A percentile compares a stretch with the other conserved stretches of the same genome.
Conservation (phyloP, 805 yeast genomes). For the Middelhovenomyces tepae region DNA sequence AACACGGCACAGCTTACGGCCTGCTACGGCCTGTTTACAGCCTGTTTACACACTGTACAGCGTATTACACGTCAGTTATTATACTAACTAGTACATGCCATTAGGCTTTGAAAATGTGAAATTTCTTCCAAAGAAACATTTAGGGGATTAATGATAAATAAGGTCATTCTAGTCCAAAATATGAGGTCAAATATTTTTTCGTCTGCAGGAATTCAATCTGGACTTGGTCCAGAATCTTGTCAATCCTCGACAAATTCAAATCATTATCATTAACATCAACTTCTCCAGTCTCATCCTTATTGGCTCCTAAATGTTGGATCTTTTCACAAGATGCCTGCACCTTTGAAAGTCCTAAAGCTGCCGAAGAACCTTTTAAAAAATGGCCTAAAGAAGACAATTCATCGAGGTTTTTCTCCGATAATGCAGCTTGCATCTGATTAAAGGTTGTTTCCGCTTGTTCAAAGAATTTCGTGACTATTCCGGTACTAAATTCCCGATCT, state of each 20-base stretch:
- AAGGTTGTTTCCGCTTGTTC: slow-evolving; percentile 85
- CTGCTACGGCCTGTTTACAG: too few relatives aligned
- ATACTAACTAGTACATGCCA: slow-evolving; percentile 64
- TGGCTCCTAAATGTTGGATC: slow-evolving; percentile 81
- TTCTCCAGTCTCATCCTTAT: slow-evolving; percentile 30
- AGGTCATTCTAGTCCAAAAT: slow-evolving; percentile 19
- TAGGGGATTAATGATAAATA: slow-evolving; percentile 17
- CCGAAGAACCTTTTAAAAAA: slow-evolving; percentile 90
- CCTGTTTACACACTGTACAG: too few relatives aligned
- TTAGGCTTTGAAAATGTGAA: slow-evolving; percentile 38
- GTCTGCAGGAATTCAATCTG: slow-evolving; percentile 29
- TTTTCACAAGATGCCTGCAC: slow-evolving; percentile 86
- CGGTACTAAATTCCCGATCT: slow-evolving; percentile 69
- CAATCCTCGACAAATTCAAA: slow-evolving; percentile 26
- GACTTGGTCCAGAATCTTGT: slow-evolving; percentile 21
- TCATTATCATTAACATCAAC: slow-evolving; percentile 22
- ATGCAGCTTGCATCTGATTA: slow-evolving; percentile 52
- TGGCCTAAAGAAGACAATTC: slow-evolving; percentile 76
- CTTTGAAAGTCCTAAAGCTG: slow-evolving; percentile 77
- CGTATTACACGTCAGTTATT: too few relatives aligned
- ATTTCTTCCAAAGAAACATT: slow-evolving; percentile 41
- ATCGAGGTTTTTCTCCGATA: slow-evolving; percentile 37
- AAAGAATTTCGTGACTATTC: slow-evolving; percentile 72
- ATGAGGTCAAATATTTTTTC: slow-evolving; percentile 21
- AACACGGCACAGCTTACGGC: too few relatives aligned